These are phyloP conservation scores for Monosporascus sp. DNA, from an alignment of 2,329 filamentous ascomycete species.

Conservation along the genomic window DNA sequence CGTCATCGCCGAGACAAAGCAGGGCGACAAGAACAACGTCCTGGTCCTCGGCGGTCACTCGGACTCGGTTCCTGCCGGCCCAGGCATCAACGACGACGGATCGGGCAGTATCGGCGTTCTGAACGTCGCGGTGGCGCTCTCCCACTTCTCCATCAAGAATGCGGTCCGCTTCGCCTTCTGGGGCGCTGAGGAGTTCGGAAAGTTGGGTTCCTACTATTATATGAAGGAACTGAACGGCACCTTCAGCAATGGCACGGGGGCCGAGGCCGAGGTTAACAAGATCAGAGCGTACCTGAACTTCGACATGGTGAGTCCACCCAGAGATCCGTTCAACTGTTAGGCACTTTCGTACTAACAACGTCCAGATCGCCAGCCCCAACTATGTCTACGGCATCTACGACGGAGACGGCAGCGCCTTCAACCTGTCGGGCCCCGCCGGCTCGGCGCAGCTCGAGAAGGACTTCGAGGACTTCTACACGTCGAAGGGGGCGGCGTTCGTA, in stretches of 20 bases:
- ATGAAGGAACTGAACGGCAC: constrained; percentile 22
- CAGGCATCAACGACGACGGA: constrained; percentile 63
- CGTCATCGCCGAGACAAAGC: constrained; percentile 54
- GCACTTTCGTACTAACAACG: background rate
- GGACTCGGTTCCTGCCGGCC: constrained; percentile 55
- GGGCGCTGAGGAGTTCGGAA: constrained; percentile 58
- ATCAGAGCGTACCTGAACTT: constrained; percentile 58
- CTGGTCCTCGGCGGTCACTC: constrained; percentile 55
- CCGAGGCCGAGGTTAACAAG: constrained; percentile 44
- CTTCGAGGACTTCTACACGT: constrained; percentile 44
- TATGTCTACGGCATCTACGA: constrained; percentile 43
- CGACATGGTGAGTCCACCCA: constrained; percentile 48
- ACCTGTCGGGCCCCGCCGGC: constrained; percentile 47
- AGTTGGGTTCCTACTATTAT: constrained; percentile 56
- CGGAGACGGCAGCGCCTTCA: constrained; percentile 50
- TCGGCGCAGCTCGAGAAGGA: constrained; percentile 48
- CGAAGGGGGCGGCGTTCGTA: constrained; percentile 43
- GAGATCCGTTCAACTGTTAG: no score
- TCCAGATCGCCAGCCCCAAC: constrained; percentile 43
- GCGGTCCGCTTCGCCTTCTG: constrained; percentile 61
- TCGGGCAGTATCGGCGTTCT: constrained; percentile 53
- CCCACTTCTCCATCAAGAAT: constrained; percentile 51
- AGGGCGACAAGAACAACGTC: constrained; percentile 52
- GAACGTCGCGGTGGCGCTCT: constrained; percentile 53
- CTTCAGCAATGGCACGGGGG: constrained; percentile 29